A percentile compares a stretch with the other conserved stretches of the same genome.
These are phyloP conservation scores for Magnaporthales sp. DNA, from an alignment of 2,329 filamentous ascomycete genomes.

Conservation along the genomic window DNA sequence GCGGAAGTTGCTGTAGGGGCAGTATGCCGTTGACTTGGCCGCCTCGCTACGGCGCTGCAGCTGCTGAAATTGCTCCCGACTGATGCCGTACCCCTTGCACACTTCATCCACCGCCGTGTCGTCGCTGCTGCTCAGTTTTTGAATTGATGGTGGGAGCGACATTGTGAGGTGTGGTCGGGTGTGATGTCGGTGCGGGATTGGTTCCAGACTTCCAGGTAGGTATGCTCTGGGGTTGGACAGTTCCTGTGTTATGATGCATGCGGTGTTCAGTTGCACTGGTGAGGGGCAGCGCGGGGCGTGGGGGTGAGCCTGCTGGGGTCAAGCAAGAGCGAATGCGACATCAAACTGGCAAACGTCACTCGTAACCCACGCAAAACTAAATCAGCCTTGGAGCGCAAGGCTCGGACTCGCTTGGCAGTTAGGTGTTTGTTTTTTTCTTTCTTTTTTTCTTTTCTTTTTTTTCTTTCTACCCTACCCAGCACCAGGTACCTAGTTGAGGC, in stretches of 20 bases:
- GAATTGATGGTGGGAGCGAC: neutral
- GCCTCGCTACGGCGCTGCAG: constrained; percentile 55
- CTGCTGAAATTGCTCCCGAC: constrained; percentile 51
- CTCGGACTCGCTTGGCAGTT: neutral
- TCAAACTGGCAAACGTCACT: neutral
- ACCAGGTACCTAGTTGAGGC: too few species aligned
- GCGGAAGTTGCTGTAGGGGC: constrained; percentile 86
- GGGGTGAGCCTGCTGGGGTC: neutral
- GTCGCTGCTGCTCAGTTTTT: constrained; percentile 11
- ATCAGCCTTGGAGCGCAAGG: neutral
- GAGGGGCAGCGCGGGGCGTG: neutral
- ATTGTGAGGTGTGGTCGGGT: neutral
- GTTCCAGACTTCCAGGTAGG: neutral
- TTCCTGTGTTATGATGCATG: neutral
- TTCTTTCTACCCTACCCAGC: neutral
- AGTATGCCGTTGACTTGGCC: constrained; percentile 76
- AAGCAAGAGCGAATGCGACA: neutral
- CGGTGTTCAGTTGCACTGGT: neutral
- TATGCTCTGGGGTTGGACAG: neutral
- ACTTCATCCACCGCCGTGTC: constrained; percentile 16
- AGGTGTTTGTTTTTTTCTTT: too few species aligned
- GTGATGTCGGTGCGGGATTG: neutral
- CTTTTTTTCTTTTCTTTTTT: too few species aligned
- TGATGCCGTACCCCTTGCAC: constrained; percentile 40
- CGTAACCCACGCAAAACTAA: neutral